These are phyloP conservation scores for Leptographium procerum DNA, from an alignment of 2,329 filamentous ascomycete genomes.

Conservation along the genomic window DNA sequence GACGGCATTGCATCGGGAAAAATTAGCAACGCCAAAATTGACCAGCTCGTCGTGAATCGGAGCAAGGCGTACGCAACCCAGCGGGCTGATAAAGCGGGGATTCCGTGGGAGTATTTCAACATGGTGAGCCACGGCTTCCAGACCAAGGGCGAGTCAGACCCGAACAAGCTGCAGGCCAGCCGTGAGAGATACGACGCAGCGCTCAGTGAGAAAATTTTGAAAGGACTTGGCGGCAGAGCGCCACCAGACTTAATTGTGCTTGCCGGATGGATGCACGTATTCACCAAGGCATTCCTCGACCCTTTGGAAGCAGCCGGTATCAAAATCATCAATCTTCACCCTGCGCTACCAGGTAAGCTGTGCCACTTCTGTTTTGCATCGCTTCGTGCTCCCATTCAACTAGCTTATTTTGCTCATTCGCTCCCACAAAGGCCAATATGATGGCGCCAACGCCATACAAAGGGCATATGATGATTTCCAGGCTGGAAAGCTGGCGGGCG, in stretches of 20 bases:
- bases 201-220: conserved; percentile 55
- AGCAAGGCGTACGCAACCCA: conserved; percentile 32
- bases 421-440: conserved; percentile 50
- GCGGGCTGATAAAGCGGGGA: conserved; percentile 37
- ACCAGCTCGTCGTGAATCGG: conserved; percentile 36
- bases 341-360: conserved; percentile 52
- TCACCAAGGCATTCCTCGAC: conserved; percentile 57
- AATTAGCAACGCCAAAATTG: conserved; percentile 31
- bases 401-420: neutral
- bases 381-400: too few relatives aligned
- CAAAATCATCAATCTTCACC: conserved; percentile 73
- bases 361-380: neutral
- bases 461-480: conserved; percentile 65
- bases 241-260: conserved; percentile 66
- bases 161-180: conserved; percentile 39
- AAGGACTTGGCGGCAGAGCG: conserved; percentile 24
- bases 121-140: conserved; percentile 60
- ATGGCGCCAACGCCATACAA: conserved; percentile 67
- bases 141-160: conserved; percentile 47
- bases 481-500: conserved; percentile 49
- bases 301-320: conserved; percentile 52
- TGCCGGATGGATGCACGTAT: conserved; percentile 80
- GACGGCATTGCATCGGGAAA: conserved; percentile 29
- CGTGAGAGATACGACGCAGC: conserved; percentile 64
- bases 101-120: conserved; percentile 73